These are phyloP conservation scores for Tephrocybe rancida DNA, from an alignment of 768 basidiomycete species.

Conservation along the genomic window DNA sequence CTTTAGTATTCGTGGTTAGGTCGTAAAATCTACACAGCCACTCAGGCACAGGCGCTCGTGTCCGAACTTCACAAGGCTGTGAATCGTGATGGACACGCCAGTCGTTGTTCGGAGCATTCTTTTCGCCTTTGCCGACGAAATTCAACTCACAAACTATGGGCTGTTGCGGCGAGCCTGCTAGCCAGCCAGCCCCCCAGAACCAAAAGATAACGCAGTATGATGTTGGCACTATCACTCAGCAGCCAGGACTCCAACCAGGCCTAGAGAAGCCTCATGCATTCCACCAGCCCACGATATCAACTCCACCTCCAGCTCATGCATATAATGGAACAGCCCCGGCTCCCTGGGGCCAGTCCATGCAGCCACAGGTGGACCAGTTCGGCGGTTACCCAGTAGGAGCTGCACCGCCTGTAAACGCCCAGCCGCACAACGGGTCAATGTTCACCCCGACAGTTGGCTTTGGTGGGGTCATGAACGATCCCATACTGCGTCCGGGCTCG, in stretches of 20 bases:
- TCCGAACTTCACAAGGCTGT: conserved; percentile 5
- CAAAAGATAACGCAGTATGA: conserved; percentile 22
- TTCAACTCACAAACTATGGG: conserved; percentile 45
- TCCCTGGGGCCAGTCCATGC: conserved; percentile 38
- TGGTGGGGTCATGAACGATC: conserved; percentile 25
- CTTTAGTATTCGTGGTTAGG: no score
- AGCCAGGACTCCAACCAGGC: conserved; percentile 47
- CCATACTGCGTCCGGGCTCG: conserved; percentile 33
- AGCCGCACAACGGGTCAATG: conserved; percentile 24
- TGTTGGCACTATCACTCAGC: conserved; percentile 45
- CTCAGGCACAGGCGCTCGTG: conserved; percentile 25
- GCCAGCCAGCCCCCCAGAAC: conserved; percentile 31
- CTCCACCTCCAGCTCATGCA: conserved; percentile 22
- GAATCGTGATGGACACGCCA: conserved; percentile 3
- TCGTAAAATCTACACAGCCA: conserved; percentile 28
- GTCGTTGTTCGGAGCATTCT: conserved; percentile 10
- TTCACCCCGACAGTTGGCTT: conserved; percentile 25
- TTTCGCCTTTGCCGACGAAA: conserved; percentile 5
- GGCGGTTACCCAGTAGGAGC: conserved; percentile 22
- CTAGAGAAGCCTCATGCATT: conserved; percentile 43
- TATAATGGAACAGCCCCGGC: conserved; percentile 18
- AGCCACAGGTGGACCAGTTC: conserved; percentile 38
- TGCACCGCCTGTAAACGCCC: conserved; percentile 12
- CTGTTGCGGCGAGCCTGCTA: conserved; percentile 61
- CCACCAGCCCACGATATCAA: conserved; percentile 43